Evolutionary conservation across 1,284 basidiomycete genomes (phyloP).

Genomic region (Sporisorium scitamineum): DNA sequence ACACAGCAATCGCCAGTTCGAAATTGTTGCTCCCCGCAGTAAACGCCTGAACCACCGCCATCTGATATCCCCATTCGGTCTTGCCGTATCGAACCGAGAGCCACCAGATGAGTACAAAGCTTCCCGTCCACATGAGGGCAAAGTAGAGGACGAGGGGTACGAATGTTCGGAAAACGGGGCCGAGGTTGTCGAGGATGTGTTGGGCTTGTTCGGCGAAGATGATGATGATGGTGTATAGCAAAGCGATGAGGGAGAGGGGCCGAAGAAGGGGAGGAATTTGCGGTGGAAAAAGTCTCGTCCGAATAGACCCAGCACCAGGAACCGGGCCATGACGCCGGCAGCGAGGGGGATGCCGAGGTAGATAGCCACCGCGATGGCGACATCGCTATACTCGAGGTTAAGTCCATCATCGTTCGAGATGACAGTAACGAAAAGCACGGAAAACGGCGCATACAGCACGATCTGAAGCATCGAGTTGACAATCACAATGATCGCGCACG

Average conservation of each 20-base stretch:
- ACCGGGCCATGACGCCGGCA: conserved; percentile 79
- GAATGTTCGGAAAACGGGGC: conserved; percentile 70
- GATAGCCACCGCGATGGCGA: conserved; percentile 80
- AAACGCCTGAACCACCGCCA: conserved; percentile 71
- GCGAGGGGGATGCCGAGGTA: conserved; percentile 76
- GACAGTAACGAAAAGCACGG: conserved; percentile 81
- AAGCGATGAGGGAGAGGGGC: conserved; percentile 76
- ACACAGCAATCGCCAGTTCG: conserved; percentile 81
- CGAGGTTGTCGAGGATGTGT: conserved; percentile 60
- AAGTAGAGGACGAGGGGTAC: conserved; percentile 83
- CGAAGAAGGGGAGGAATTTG: conserved; percentile 78
- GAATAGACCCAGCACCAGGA: conserved; percentile 72
- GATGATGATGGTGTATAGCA: conserved; percentile 77
- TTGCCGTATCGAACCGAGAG: conserved; percentile 54
- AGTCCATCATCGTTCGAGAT: conserved; percentile 72
- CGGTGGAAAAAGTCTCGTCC: conserved; percentile 73
- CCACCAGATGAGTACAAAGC: conserved; percentile 74
- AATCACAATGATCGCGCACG: conserved; percentile 78
- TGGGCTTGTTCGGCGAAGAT: conserved; percentile 79
- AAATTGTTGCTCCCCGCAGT: conserved; percentile 73
- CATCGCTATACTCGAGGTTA: conserved; percentile 77
- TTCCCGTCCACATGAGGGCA: conserved; percentile 79
- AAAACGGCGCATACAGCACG: conserved; percentile 80
- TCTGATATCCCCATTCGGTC: conserved; percentile 66
- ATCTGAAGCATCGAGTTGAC: conserved; percentile 78